phyloP scores from a whole-genome alignment of 306 rosid genomes.

The Castanopsis chinensis region DNA sequence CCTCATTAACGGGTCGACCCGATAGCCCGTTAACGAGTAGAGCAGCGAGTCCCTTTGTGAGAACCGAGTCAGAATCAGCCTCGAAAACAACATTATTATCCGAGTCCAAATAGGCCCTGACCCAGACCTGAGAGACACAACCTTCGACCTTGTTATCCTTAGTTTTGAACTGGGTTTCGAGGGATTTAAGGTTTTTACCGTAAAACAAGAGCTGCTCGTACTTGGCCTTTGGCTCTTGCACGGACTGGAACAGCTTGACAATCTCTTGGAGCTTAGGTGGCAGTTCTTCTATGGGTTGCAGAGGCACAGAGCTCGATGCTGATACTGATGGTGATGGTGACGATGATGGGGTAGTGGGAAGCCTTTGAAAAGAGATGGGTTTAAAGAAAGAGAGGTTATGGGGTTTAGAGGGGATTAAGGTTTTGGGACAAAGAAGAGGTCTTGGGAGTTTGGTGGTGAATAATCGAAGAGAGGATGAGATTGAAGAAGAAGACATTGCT shows the following conservation, averaged over 20 bases:
- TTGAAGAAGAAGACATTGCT: slow-evolving; percentile 47
- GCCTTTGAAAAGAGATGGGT: slow-evolving; percentile 59
- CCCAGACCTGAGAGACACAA: slow-evolving; percentile 99
- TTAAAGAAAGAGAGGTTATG: slow-evolving; percentile 30
- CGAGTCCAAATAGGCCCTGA: slow-evolving; percentile 72
- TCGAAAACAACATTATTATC: slow-evolving; percentile 63
- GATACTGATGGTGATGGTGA: slow-evolving; percentile 22
- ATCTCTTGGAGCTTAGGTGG: slow-evolving; percentile 95
- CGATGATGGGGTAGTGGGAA: slow-evolving; percentile 38
- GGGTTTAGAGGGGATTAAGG: slow-evolving; percentile 9
- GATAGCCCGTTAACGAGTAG: slow-evolving; percentile 78
- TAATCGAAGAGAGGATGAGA: slow-evolving; percentile 52
- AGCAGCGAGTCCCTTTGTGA: slow-evolving; percentile 92
- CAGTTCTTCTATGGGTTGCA: slow-evolving; percentile 80
- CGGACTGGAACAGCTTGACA: slow-evolving; percentile 82
- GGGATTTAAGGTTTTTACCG: slow-evolving; percentile 81
- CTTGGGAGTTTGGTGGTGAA: slow-evolving; percentile 43
- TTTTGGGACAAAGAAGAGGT: slow-evolving; percentile 3
- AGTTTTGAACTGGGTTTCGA: slow-evolving; percentile 61
- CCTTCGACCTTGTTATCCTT: slow-evolving; percentile 82
- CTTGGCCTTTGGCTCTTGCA: slow-evolving; percentile 70
- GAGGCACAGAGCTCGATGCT: slow-evolving; percentile 39
- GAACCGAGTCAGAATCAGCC: slow-evolving; percentile 87
- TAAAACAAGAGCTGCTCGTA: slow-evolving; percentile 91
- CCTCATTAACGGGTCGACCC: slow-evolving; percentile 61